phyloP scores from a whole-genome alignment of 2,329 filamentous ascomycete genomes.

The Fusarium pininemorale region DNA sequence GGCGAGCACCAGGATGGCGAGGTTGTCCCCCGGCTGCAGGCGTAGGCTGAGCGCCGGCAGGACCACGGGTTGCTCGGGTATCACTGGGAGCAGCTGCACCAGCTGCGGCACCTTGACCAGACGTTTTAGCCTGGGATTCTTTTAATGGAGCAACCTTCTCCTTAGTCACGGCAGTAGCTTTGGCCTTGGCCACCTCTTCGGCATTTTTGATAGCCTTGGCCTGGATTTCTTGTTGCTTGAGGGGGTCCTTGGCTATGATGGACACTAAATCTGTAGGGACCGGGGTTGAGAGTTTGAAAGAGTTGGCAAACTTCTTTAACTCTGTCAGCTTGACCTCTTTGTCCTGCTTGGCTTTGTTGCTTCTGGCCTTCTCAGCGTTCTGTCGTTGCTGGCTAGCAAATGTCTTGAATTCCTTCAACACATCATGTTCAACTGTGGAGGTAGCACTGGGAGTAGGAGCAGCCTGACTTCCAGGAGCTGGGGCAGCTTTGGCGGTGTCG shows the following conservation, averaged over 20 bases:
- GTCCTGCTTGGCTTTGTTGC: constrained; percentile 72
- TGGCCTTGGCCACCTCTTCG: constrained; percentile 68
- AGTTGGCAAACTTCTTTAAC: constrained; percentile 91
- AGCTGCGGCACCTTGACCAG: constrained; percentile 36
- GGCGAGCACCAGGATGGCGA: constrained; percentile 60
- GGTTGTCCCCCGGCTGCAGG: constrained; percentile 44
- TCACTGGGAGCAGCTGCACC: constrained; percentile 37
- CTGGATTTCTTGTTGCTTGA: constrained; percentile 92
- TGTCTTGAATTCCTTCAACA: constrained; percentile 69
- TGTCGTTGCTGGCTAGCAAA: constrained; percentile 68
- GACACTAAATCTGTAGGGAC: constrained; percentile 91
- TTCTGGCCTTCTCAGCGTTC: constrained; percentile 65
- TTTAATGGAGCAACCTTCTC: constrained; percentile 55
- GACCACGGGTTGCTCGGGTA: constrained; percentile 46
- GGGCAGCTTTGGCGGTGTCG: constrained; percentile 38
- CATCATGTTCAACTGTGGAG: constrained; percentile 68
- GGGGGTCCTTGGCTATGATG: constrained; percentile 96
- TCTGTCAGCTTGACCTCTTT: constrained; percentile 94
- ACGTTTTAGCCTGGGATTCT: constrained; percentile 54
- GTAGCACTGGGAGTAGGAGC: constrained; percentile 62
- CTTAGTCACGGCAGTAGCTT: constrained; percentile 57
- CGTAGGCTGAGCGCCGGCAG: constrained; percentile 47
- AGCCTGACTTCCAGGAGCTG: constrained; percentile 53
- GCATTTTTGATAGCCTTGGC: constrained; percentile 84
- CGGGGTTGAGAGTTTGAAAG: constrained; percentile 92